phyloP scores from a whole-genome alignment of 148 eudicot species.

The Rhododendron ovatum region DNA sequence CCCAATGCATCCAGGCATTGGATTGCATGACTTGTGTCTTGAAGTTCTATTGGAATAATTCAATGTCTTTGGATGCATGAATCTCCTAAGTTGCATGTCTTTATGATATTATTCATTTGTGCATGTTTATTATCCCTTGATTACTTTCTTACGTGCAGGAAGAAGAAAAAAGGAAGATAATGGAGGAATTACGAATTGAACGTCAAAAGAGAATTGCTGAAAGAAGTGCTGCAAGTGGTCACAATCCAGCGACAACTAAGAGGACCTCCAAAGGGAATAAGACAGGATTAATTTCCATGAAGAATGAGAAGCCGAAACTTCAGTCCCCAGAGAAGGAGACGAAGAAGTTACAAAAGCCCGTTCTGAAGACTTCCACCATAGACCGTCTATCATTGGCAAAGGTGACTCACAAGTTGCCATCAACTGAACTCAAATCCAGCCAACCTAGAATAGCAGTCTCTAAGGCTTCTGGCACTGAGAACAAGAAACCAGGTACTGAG shows the following conservation, averaged over 20 bases:
- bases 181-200: slow-evolving; percentile 48
- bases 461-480: slow-evolving; percentile 30
- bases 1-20: background rate
- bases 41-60: background rate
- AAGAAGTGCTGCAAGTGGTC: slow-evolving; percentile 46
- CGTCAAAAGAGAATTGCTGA: slow-evolving; percentile 80
- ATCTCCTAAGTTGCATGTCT: background rate
- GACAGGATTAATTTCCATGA: slow-evolving; percentile 18
- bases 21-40: background rate
- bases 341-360: slow-evolving; percentile 37
- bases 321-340: slow-evolving; percentile 26
- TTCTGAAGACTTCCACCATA: slow-evolving; percentile 69
- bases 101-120: background rate
- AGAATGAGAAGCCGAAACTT: slow-evolving; percentile 31
- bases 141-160: slow-evolving; percentile 32
- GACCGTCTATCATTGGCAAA: slow-evolving; percentile 69
- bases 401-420: slow-evolving; percentile 31
- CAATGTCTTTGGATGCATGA: background rate
- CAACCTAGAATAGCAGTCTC: slow-evolving; percentile 31
- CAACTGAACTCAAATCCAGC: slow-evolving; percentile 29
- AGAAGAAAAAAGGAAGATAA: slow-evolving; percentile 65
- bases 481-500: slow-evolving; percentile 27
- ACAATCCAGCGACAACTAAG: slow-evolving; percentile 19
- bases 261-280: slow-evolving; percentile 32
- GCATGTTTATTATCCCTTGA: no score